These are phyloP conservation scores for Phialemonium atrogriseum DNA, from an alignment of 2,329 filamentous ascomycete genomes.

Conservation along the genomic window DNA sequence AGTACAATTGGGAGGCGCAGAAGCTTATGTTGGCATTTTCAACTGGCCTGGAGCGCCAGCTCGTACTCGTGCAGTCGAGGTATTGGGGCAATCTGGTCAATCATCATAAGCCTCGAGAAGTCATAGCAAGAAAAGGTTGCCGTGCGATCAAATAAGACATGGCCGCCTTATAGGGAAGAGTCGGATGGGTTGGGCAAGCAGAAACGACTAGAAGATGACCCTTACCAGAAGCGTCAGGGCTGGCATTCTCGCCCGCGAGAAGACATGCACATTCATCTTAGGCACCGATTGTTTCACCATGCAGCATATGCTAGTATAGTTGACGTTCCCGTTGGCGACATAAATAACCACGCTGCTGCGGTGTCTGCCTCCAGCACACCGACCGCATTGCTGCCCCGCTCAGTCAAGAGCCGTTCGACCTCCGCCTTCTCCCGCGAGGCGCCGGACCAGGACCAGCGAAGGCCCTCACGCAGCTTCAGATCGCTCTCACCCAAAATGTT, in stretches of 20 bases:
- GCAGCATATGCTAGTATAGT: no score
- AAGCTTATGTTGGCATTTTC: conserved; percentile 44
- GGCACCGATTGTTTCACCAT: no score
- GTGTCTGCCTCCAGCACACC: no score
- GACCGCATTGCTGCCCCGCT: no score
- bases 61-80: conserved; percentile 41
- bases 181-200: conserved; percentile 53
- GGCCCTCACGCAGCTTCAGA: no score
- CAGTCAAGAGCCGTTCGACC: no score
- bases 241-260: conserved; percentile 44
- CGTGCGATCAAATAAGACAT: conserved; percentile 39
- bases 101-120: conserved; percentile 46
- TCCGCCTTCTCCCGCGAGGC: no score
- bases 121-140: conserved; percentile 42
- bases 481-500: no score
- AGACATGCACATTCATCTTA: no score
- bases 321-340: no score
- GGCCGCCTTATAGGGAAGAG: conserved; percentile 52
- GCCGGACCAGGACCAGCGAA: no score
- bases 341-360: no score
- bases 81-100: conserved; percentile 47
- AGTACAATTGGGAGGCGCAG: conserved; percentile 50
- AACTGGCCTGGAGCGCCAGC: conserved; percentile 33
- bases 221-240: conserved; percentile 45
- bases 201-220: conserved; percentile 40